A percentile compares a stretch with the other conserved stretches of the same genome.
Evolutionary conservation across 306 rosid genomes (phyloP).

Genomic region (Acacia acuminata): DNA sequence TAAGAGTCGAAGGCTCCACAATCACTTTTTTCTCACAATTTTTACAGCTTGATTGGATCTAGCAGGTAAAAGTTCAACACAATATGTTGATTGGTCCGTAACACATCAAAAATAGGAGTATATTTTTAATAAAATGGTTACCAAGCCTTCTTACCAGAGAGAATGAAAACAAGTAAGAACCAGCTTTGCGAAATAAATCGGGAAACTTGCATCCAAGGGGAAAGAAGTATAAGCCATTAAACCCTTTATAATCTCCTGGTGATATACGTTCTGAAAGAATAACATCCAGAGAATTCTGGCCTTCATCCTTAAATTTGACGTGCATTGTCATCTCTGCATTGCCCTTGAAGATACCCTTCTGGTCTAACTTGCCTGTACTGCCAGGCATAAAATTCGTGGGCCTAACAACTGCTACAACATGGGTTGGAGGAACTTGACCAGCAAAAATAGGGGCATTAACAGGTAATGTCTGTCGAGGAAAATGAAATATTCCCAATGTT

Average conservation of each 20-base stretch:
- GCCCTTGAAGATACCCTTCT: background rate
- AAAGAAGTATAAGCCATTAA: background rate
- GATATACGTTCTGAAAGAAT: background rate
- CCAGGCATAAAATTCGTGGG: background rate
- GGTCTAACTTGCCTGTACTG: background rate
- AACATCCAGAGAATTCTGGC: background rate
- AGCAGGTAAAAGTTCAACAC: slow-evolving; percentile 5
- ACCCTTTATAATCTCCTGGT: background rate
- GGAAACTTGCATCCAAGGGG: background rate
- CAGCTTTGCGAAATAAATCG: background rate
- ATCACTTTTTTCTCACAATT: slow-evolving; percentile 23
- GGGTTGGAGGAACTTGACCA: background rate
- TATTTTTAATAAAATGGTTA: background rate
- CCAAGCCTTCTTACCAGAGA: slow-evolving; percentile 39
- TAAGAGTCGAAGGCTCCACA: slow-evolving; percentile 37
- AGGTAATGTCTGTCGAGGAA: background rate
- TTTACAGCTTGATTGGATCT: slow-evolving; percentile 39
- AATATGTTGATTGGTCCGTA: slow-evolving; percentile 20
- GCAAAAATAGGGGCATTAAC: background rate
- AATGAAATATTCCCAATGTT: background rate
- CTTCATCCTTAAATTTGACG: background rate
- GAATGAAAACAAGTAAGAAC: slow-evolving; percentile 42
- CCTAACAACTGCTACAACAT: background rate
- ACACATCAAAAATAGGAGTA: background rate
- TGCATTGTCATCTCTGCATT: background rate